These are phyloP conservation scores for Fomitopsis betulina DNA, from an alignment of 1,284 basidiomycete genomes.

Conservation along the genomic window DNA sequence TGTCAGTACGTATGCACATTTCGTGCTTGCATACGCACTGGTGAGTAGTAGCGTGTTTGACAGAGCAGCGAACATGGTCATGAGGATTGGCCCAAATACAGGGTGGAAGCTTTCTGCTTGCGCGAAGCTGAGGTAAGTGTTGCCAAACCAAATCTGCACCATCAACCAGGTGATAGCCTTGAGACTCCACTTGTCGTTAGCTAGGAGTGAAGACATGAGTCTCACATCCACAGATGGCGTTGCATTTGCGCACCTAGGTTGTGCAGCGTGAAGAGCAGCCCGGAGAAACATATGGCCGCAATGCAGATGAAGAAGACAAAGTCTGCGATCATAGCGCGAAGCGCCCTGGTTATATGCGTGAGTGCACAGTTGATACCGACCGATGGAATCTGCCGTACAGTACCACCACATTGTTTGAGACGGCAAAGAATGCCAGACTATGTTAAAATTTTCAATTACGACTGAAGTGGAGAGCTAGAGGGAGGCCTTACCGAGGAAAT, in stretches of 20 bases:
- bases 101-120: slow-evolving; percentile 79
- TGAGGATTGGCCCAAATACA: slow-evolving; percentile 79
- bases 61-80: slow-evolving; percentile 81
- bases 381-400: slow-evolving; percentile 43
- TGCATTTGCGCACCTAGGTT: slow-evolving; percentile 49
- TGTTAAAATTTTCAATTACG: background rate
- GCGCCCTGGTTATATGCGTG: slow-evolving; percentile 42
- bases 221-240: background rate
- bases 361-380: slow-evolving; percentile 18
- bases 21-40: slow-evolving; percentile 42
- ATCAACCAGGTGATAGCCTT: slow-evolving; percentile 76
- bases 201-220: slow-evolving; percentile 19
- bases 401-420: slow-evolving; percentile 80
- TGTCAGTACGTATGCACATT: background rate
- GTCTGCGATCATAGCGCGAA: slow-evolving; percentile 72
- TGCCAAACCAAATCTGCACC: slow-evolving; percentile 84
- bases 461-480: slow-evolving; percentile 2
- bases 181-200: slow-evolving; percentile 57
- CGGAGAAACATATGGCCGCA: slow-evolving; percentile 82
- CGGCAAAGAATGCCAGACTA: slow-evolving; percentile 80
- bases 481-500: slow-evolving; percentile 59
- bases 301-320: slow-evolving; percentile 85
- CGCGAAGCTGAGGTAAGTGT: slow-evolving; percentile 67
- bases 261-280: slow-evolving; percentile 81
- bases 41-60: slow-evolving; percentile 78